These are phyloP conservation scores for Hibiscus syriacus DNA, from an alignment of 345 rosid species.

Conservation along the genomic window DNA sequence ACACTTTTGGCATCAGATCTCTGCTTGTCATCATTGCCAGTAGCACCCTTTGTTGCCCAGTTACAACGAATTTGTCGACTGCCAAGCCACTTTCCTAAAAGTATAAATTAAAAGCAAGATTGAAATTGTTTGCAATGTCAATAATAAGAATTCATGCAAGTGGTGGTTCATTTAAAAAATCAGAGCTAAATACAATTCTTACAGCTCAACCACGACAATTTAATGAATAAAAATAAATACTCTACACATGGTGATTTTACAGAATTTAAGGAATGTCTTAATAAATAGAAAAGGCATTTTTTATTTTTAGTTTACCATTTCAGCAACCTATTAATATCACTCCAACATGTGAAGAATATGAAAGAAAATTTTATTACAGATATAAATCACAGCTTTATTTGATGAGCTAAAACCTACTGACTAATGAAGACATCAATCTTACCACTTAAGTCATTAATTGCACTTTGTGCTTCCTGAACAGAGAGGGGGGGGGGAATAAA, in stretches of 20 bases:
- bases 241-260: neutral
- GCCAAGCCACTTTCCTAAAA: slow-evolving; percentile 89
- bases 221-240: neutral
- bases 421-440: slow-evolving; percentile 19
- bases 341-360: neutral
- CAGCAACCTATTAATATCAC: neutral
- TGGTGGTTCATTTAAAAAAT: neutral
- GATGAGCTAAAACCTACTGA: neutral
- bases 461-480: slow-evolving; percentile 90
- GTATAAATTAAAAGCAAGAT: neutral
- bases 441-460: slow-evolving; percentile 92
- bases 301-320: neutral
- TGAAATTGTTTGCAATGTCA: neutral
- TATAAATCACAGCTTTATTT: neutral
- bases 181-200: neutral
- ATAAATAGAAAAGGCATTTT: neutral
- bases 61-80: slow-evolving; percentile 93
- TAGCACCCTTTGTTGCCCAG: slow-evolving; percentile 97
- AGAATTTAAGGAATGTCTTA: neutral
- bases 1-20: slow-evolving; percentile 80
- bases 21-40: slow-evolving; percentile 70
- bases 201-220: neutral
- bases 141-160: neutral
- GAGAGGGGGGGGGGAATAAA: neutral
- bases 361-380: neutral